Evolutionary conservation across 495 filamentous ascomycete genomes (phyloP).

Genomic region (Penicillium turbatum): DNA sequence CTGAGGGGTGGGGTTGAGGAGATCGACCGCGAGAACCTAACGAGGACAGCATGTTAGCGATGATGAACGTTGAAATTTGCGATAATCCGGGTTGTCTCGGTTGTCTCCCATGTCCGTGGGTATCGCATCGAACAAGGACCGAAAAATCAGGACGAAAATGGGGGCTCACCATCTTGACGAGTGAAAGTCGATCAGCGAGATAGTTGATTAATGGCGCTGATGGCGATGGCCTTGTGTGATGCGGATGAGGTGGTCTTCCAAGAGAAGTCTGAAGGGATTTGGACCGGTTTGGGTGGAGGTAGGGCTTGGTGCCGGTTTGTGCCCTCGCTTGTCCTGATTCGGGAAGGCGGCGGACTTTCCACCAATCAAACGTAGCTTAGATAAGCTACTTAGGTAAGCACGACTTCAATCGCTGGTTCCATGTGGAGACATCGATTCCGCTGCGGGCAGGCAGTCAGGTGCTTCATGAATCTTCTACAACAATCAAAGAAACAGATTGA

Average conservation of each 20-base stretch:
- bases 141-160: constrained; percentile 12
- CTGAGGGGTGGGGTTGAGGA: constrained; percentile 94
- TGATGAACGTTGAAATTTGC: neutral
- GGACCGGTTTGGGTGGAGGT: constrained; percentile 32
- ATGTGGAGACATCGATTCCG: neutral
- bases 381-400: constrained; percentile 3
- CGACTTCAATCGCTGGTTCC: neutral
- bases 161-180: constrained; percentile 48
- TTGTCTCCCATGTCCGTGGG: neutral
- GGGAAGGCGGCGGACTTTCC: constrained; percentile 12
- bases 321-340: constrained; percentile 41
- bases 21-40: constrained; percentile 99
- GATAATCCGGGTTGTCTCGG: neutral
- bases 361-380: constrained; percentile 24
- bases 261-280: constrained; percentile 42
- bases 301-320: constrained; percentile 30
- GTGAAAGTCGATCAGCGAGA: constrained; percentile 46
- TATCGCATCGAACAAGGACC: constrained; percentile 1
- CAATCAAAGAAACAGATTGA: neutral
- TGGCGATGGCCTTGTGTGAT: constrained; percentile 45
- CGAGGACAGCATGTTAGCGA: constrained; percentile 20
- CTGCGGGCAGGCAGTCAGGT: constrained; percentile 20
- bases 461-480: constrained; percentile 7
- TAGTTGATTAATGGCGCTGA: constrained; percentile 48
- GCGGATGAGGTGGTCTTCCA: constrained; percentile 35